These are phyloP conservation scores for Agroathelia rolfsii DNA, from an alignment of 1,284 basidiomycete genomes.

Conservation along the genomic window DNA sequence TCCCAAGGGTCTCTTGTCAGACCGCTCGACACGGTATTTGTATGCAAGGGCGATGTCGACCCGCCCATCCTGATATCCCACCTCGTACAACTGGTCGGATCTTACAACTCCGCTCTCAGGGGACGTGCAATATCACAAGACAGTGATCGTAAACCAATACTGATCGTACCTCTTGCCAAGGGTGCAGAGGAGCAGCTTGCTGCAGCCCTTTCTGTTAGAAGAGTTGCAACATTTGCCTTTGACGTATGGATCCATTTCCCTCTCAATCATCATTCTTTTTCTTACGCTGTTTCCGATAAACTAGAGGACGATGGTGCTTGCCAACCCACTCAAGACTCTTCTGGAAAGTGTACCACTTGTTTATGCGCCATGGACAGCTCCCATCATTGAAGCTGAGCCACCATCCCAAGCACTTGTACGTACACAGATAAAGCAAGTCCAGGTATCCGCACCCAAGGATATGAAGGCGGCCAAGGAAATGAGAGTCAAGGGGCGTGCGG, in stretches of 20 bases:
- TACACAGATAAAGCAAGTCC: constrained; percentile 81
- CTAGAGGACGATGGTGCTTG: constrained; percentile 29
- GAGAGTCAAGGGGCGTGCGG: constrained; percentile 44
- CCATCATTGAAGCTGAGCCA: constrained; percentile 10
- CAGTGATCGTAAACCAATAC: constrained; percentile 27
- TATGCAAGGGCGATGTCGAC: constrained; percentile 64
- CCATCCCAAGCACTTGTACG: constrained; percentile 36
- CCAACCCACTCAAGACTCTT: constrained; percentile 28
- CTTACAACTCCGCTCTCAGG: constrained; percentile 45
- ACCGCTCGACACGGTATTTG: constrained; percentile 46
- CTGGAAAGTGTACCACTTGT: constrained; percentile 41
- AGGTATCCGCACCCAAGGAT: constrained; percentile 72
- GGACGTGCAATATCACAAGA: constrained; percentile 9
- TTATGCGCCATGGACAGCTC: constrained; percentile 54
- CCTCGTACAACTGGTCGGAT: constrained; percentile 62
- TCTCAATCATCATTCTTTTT: neutral
- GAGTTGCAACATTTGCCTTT: constrained; percentile 62
- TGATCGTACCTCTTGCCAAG: constrained; percentile 62
- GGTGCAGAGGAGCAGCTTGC: constrained; percentile 63
- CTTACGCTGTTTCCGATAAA: constrained; percentile 1
- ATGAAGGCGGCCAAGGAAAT: constrained; percentile 62
- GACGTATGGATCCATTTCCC: constrained; percentile 25
- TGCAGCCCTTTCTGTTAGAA: constrained; percentile 52
- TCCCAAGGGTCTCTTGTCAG: constrained; percentile 7
- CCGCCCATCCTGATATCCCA: constrained; percentile 64